Base-by-base conservation (phyloP, 2,329 filamentous ascomycete genomes). In the Drechslerella coelobrocha region DNA sequence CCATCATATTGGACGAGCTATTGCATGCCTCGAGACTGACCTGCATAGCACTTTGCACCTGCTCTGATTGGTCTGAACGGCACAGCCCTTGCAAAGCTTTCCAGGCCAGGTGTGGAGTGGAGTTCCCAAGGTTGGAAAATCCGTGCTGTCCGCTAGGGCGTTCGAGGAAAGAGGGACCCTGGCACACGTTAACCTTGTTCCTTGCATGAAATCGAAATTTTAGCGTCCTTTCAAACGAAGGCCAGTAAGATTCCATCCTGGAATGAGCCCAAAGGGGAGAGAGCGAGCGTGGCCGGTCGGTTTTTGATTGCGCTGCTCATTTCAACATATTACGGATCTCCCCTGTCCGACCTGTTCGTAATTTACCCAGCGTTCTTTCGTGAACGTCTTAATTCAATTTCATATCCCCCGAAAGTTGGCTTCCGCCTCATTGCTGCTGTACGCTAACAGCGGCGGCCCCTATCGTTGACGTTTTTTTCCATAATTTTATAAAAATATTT, bases 361-460 rank as follows among this genome's bases (percentile, higher is more conserved):
- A 71, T 71, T 71, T 71, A 69, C 63, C 63, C 63, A 69, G 57
- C 66, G 66, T 61, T 71, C 59, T 57, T 69, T 69, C 56, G 54
- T 37, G 29, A 31, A 31, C 29, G 29, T 31, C 29, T 31, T 6
- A 12, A 31, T 31, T 31, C 29, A 31, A 60, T 61, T 61, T 63
- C 60, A 57, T 62, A 71, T 71, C 66, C 53, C 41, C 14, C 41
- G 4, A n/a, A 23, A 45, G 41, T 8, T 19, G 41, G 19, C 41
- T 45, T 6, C 29, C 9, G n/a, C n/a, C n/a, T 41, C 5, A 14
- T 17, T 41, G 37, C n/a, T 45, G 3, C 14, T n/a, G 14, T 19
- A n/a, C 19, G 41, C 41, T 19, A 8, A 6, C 14, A 19, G 59
- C 62, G 62, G 66, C 59, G 59, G 59, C 66, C 66, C 66, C 66